Conservation (phyloP, 371 early-diverging fungal species). For the Globomyces sp. region DNA sequence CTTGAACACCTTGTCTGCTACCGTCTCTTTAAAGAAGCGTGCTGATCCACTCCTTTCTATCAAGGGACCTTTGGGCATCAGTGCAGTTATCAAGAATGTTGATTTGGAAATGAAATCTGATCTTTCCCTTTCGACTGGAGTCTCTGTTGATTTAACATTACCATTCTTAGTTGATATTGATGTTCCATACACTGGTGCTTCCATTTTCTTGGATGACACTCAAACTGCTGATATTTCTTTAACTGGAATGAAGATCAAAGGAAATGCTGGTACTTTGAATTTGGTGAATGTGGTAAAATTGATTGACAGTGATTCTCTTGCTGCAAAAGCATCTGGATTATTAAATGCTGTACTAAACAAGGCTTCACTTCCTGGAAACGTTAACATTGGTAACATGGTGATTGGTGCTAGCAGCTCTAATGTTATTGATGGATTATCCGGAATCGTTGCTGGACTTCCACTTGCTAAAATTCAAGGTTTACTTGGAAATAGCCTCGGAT, state of each 20-base stretch:
- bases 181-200: constrained; percentile 28
- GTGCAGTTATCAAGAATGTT: constrained; percentile 18
- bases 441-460: constrained; percentile 17
- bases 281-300: constrained; percentile 18
- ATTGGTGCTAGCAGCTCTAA: constrained; percentile 22
- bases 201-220: constrained; percentile 23
- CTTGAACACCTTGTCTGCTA: background rate
- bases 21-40: background rate
- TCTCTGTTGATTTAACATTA: constrained; percentile 20
- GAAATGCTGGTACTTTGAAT: constrained; percentile 17
- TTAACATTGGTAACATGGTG: constrained; percentile 16
- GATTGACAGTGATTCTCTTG: constrained; percentile 24
- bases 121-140: constrained; percentile 7
- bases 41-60: background rate
- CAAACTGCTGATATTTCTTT: constrained; percentile 6
- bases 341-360: constrained; percentile 14
- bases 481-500: constrained; percentile 7
- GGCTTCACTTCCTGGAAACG: constrained; percentile 18
- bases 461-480: constrained; percentile 18
- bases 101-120: constrained; percentile 20
- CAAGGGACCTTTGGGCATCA: constrained; percentile 13
- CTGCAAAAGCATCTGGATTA: constrained; percentile 15
- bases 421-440: constrained; percentile 23
- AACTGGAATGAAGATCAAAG: constrained; percentile 8
- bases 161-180: constrained; percentile 21